Base-by-base conservation (phyloP, 2,329 filamentous ascomycete genomes). In the Stachybotrys echinatus region DNA sequence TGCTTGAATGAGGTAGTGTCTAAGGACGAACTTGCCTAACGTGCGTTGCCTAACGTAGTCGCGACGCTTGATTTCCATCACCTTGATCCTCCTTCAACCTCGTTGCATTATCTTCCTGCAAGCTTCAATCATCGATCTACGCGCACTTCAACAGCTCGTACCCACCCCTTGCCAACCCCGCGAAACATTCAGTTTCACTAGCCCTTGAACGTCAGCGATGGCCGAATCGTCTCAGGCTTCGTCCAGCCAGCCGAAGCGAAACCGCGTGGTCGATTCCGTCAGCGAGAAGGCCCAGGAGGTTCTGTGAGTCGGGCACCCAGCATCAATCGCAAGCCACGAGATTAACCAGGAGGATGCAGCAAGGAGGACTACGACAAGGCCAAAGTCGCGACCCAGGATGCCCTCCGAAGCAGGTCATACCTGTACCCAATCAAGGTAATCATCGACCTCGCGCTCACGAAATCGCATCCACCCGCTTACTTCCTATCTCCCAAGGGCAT, bases 401-500 rank as follows among this genome's bases (percentile, higher is more conserved):
- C 89, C 27, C 81, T 84, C 47, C 82, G 77, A 59, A 95, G 90
- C 55, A 82, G 84, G 46, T 83, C 91, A 21, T 96, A 94, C 64
- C 69, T 95, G 55, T 96, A 96, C 69, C 92, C 92, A 22, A 77
- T 96, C 69, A 91, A 80, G 74, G 77, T 79, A 64, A 27, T 53
- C 48, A 19, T 18, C 17, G 42, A 19, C 37, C 45, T 10, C n/a
- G n/a, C n/a, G n/a, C n/a, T n/a, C n/a, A n/a, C n/a, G n/a, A n/a
- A n/a, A n/a, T n/a, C n/a, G n/a, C 38, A 22, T n/a, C 27, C 21
- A 39, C 50, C 38, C 27, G 48, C 43, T 12, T 18, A 31, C 37
- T 48, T 55, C 48, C 55, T 53, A 23, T 54, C 47, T 45, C 3
- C 47, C n/a, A 58, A 80, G 76, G 82, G 82, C 3, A 79, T 85